These are phyloP conservation scores for Colletotrichum chlorophyti DNA, from an alignment of 2,329 filamentous ascomycete species.

Conservation along the genomic window DNA sequence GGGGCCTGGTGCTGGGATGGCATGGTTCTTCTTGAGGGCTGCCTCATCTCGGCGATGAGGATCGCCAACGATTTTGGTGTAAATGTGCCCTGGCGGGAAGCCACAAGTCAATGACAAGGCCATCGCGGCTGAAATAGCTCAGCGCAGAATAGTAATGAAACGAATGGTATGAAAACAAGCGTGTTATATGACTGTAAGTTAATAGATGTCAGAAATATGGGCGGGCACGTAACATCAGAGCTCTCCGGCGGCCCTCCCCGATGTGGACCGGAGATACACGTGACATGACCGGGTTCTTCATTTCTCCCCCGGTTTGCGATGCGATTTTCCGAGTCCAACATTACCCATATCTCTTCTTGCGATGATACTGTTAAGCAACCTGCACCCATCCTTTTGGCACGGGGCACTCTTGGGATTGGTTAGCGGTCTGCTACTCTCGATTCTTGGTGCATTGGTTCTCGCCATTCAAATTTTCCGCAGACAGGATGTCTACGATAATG, in stretches of 20 bases:
- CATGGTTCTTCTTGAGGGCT: slow-evolving; percentile 68
- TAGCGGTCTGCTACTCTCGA: slow-evolving; percentile 32
- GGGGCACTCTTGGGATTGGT: neutral
- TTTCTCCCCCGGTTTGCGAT: too few species aligned
- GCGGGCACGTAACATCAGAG: too few species aligned
- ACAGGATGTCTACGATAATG: slow-evolving; percentile 53
- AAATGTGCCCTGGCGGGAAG: slow-evolving; percentile 44
- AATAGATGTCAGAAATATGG: too few species aligned
- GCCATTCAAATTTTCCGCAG: slow-evolving; percentile 33
- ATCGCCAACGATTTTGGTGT: slow-evolving; percentile 61
- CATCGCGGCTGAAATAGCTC: too few species aligned
- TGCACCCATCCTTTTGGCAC: neutral
- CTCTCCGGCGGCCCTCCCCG: too few species aligned
- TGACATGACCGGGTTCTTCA: too few species aligned
- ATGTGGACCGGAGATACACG: too few species aligned
- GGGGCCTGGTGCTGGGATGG: slow-evolving; percentile 72
- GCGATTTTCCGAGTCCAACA: too few species aligned
- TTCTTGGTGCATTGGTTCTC: slow-evolving; percentile 27
- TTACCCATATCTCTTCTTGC: neutral
- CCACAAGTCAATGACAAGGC: too few species aligned
- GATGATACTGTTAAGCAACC: neutral
- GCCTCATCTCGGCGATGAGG: slow-evolving; percentile 63
- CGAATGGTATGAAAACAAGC: too few species aligned
- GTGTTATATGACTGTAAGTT: too few species aligned
- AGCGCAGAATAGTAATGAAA: too few species aligned